Evolutionary conservation across 345 rosid genomes (phyloP).

Genomic region (Ailanthus altissimus): DNA sequence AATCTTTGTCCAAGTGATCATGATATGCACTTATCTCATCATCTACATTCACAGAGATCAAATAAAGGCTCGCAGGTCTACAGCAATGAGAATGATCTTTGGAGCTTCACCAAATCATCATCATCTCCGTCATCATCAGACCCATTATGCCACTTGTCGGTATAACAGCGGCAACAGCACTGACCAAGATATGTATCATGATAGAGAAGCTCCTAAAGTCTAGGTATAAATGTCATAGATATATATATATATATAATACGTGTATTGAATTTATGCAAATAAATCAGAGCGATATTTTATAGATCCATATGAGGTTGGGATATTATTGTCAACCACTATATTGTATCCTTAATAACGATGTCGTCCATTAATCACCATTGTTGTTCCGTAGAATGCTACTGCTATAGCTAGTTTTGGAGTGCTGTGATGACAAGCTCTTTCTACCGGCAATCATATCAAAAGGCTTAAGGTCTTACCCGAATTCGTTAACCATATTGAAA

Average conservation of each 20-base stretch:
- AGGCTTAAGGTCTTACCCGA: slow-evolving; percentile 27
- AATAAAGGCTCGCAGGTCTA: slow-evolving; percentile 26
- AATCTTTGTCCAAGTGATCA: slow-evolving; percentile 40
- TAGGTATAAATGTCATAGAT: slow-evolving; percentile 18
- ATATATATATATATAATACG: slow-evolving; percentile 8
- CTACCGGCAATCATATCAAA: slow-evolving; percentile 32
- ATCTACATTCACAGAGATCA: slow-evolving; percentile 35
- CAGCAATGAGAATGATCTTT: slow-evolving; percentile 50
- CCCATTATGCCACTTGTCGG: slow-evolving; percentile 74
- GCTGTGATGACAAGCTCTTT: slow-evolving; percentile 15
- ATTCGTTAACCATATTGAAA: slow-evolving; percentile 44
- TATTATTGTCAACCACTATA: slow-evolving; percentile 13
- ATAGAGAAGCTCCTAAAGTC: slow-evolving; percentile 15
- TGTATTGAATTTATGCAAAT: slow-evolving; percentile 22
- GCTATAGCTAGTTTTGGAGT: slow-evolving; percentile 2
- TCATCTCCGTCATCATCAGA: slow-evolving; percentile 64
- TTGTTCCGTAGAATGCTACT: too few relatives aligned
- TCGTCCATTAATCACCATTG: neutral
- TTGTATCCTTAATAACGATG: slow-evolving; percentile 15
- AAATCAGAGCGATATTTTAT: neutral
- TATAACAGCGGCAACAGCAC: slow-evolving; percentile 32
- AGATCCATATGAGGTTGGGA: neutral
- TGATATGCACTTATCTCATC: slow-evolving; percentile 42
- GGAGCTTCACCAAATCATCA: slow-evolving; percentile 66
- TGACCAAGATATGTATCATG: neutral